These are phyloP conservation scores for Hortiboletus campestris DNA, from an alignment of 768 basidiomycete genomes.

Conservation along the genomic window DNA sequence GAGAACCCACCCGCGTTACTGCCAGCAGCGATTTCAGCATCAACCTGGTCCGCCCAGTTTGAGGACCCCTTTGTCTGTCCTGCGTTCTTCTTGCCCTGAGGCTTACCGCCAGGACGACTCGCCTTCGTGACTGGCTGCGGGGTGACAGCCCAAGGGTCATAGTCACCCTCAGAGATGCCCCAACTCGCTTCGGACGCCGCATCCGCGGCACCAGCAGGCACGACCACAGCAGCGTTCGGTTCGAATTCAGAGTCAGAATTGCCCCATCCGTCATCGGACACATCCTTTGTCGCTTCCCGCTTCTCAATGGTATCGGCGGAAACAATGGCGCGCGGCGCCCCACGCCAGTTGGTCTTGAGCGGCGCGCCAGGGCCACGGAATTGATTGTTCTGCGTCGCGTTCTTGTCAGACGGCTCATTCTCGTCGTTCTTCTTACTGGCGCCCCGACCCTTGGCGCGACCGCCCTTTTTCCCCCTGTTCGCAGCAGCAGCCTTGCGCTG, in stretches of 20 bases:
- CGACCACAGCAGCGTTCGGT: conserved; percentile 3
- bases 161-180: conserved; percentile 18
- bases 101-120: not conserved
- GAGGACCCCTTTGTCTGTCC: conserved; percentile 1
- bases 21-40: conserved; percentile 10
- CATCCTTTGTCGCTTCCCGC: conserved; percentile 16
- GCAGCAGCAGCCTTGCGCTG: conserved; percentile 13
- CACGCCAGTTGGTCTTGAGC: conserved; percentile 32
- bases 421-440: conserved; percentile 8
- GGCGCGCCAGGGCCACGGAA: conserved; percentile 32
- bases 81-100: conserved; percentile 9
- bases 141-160: conserved; percentile 21
- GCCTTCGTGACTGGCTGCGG: conserved; percentile 5
- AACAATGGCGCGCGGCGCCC: conserved; percentile 27
- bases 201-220: not conserved
- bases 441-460: conserved; percentile 10
- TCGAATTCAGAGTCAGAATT: conserved; percentile 16
- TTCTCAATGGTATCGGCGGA: conserved; percentile 24
- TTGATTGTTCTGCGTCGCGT: conserved; percentile 8
- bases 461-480: conserved; percentile 24
- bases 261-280: conserved; percentile 20
- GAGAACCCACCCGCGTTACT: not conserved
- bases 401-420: not conserved
- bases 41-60: conserved; percentile 32
- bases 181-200: conserved; percentile 21